Evolutionary conservation across 2,329 filamentous ascomycete species (phyloP), one percentile per base, ranked within the genome.

Genomic region (Xylariomycetidae sp.): DNA sequence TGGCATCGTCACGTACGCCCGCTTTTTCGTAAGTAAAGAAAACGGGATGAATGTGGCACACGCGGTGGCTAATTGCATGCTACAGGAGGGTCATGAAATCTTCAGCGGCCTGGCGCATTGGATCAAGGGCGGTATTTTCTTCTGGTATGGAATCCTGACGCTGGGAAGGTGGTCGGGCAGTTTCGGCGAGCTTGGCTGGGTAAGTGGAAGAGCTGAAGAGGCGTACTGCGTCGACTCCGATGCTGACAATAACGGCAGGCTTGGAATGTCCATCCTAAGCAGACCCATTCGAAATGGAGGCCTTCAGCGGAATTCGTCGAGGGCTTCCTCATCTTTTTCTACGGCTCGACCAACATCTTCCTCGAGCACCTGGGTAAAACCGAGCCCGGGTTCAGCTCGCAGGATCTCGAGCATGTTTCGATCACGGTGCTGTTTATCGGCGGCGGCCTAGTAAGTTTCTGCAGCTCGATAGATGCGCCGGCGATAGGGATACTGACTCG

Each of bases 371-470:
- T 96, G 17, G 79, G 80, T 34, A 75, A 73, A 31, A 80, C 76
- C 71, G 63, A 68, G 9, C 70, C 68, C 10, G 70, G 60, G 32
- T 96, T 88, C 82, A 79, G 72, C 32, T 63, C 86, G 1, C 76
- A 82, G 40, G 90, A 96, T 56, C 65, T 96, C 14, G 89, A 96
- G 61, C 92, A 96, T 58, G 67, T 94, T 29, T 90, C 88, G 10
- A 95, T 96, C 50, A 89, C 90, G 0, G 71, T 95, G 29, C 76
- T 96, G 57, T 96, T 96, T 65, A 85, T 95, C 42, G 90, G 90
- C 34, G 90, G 89, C 46, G 90, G 92, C 29, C 56, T 95, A 62
- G 82, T 88, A 62, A 69, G 78, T 68, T 40, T 10, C 24, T 14
- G 5, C 23, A 9, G 27, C 5, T 30, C 12, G 6, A 16, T 22